Conservation (phyloP, 2,329 filamentous ascomycete species). For the Blastomyces percursus region DNA sequence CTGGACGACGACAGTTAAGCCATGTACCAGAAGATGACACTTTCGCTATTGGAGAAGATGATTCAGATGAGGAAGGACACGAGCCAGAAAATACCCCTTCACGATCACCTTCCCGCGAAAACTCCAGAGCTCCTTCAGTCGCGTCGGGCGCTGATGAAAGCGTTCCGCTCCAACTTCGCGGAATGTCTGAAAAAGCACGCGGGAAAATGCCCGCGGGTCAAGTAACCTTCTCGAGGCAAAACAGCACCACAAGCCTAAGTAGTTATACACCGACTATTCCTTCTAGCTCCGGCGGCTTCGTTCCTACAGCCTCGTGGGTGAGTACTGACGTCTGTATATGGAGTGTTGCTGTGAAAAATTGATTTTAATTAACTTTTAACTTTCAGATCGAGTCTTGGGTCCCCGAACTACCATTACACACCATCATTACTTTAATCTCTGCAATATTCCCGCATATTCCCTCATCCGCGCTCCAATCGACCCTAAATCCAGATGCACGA, state of each 20-base stretch:
- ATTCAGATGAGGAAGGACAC: conserved; percentile 52
- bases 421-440: conserved; percentile 65
- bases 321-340: conserved; percentile 16
- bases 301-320: conserved; percentile 66
- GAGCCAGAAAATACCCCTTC: conserved; percentile 53
- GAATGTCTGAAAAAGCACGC: conserved; percentile 94
- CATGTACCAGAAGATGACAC: conserved; percentile 65
- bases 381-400: conserved; percentile 78
- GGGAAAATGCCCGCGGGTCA: conserved; percentile 87
- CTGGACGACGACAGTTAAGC: conserved; percentile 49
- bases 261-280: conserved; percentile 49
- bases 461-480: conserved; percentile 35
- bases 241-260: conserved; percentile 71
- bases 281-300: conserved; percentile 50
- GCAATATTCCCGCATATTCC: conserved; percentile 42
- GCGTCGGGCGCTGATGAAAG: conserved; percentile 62
- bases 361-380: neutral
- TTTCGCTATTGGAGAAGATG: conserved; percentile 77
- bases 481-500: conserved; percentile 30
- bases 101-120: conserved; percentile 44
- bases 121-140: conserved; percentile 56
- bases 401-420: conserved; percentile 81
- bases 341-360: neutral
- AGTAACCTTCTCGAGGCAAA: conserved; percentile 77
- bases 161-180: conserved; percentile 68